A percentile compares a stretch with the other conserved stretches of the same genome.
Conservation (phyloP, 306 rosid genomes). For the Geum urbanum region DNA sequence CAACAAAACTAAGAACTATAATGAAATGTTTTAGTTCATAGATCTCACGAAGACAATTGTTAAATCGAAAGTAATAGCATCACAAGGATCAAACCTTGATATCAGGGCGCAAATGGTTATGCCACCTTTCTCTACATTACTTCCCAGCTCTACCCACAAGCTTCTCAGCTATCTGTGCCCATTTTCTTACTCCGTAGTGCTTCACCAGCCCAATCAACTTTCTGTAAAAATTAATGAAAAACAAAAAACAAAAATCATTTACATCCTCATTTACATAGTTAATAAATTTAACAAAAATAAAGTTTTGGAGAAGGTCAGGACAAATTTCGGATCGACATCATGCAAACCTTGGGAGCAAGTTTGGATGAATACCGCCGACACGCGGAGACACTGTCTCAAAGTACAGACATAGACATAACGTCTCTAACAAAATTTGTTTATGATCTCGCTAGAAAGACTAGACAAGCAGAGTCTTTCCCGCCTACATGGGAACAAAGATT, state of each 20-base stretch:
- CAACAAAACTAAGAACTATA: background rate
- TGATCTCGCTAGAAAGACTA: too few species aligned
- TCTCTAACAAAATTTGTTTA: too few species aligned
- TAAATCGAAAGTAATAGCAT: background rate
- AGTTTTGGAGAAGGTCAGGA: too few species aligned
- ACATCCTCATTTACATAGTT: background rate
- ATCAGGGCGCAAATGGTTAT: slow-evolving; percentile 89
- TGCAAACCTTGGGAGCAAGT: too few species aligned
- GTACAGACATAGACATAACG: too few species aligned
- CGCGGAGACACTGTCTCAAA: too few species aligned
- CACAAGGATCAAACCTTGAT: slow-evolving; percentile 55
- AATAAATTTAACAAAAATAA: background rate
- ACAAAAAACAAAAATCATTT: background rate
- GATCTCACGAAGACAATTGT: background rate
- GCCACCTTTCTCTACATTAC: slow-evolving; percentile 97
- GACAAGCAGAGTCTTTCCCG: too few species aligned
- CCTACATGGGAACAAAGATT: too few species aligned
- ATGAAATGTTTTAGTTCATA: background rate
- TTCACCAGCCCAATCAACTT: slow-evolving; percentile 63
- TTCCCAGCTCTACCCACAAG: slow-evolving; percentile 81
- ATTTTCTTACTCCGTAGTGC: slow-evolving; percentile 71
- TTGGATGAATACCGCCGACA: too few species aligned
- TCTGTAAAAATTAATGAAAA: slow-evolving; percentile 34
- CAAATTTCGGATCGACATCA: too few species aligned
- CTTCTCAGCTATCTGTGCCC: slow-evolving; percentile 82